Evolutionary conservation across 2,329 filamentous ascomycete genomes (phyloP).

Genomic region (Cucurbitaria berberidis): DNA sequence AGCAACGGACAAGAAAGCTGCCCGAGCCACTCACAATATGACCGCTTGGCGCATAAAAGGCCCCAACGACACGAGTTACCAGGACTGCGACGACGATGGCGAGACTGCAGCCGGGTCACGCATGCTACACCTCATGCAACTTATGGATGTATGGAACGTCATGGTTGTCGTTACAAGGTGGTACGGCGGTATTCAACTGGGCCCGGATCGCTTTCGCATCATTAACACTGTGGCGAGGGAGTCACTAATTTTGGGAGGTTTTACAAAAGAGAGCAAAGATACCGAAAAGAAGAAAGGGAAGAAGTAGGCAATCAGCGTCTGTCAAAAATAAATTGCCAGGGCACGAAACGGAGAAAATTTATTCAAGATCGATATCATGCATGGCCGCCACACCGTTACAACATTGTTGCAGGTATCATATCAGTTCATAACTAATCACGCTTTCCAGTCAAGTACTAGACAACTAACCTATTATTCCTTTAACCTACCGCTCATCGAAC

Average conservation of each 20-base stretch:
- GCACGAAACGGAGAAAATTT: no score
- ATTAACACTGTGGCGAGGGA: slow-evolving; percentile 89
- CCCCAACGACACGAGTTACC: slow-evolving; percentile 64
- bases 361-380: no score
- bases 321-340: no score
- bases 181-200: slow-evolving; percentile 91
- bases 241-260: slow-evolving; percentile 77
- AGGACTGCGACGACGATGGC: slow-evolving; percentile 96
- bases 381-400: no score
- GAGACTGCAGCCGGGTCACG: slow-evolving; percentile 90
- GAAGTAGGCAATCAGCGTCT: slow-evolving; percentile 25
- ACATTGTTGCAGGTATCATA: no score
- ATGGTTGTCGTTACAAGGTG: slow-evolving; percentile 93
- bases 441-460: no score
- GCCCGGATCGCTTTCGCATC: slow-evolving; percentile 85
- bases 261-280: slow-evolving; percentile 62
- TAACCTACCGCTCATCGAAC: no score
- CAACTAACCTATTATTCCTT: no score
- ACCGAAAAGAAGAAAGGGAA: slow-evolving; percentile 43
- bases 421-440: no score
- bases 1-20: slow-evolving; percentile 80
- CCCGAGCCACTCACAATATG: slow-evolving; percentile 93
- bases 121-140: slow-evolving; percentile 86
- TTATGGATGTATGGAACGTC: slow-evolving; percentile 92
- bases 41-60: slow-evolving; percentile 86